A percentile compares a stretch with the other conserved stretches of the same genome.
phyloP scores from a whole-genome alignment of 1,284 basidiomycete species.

The Albatrellus sp. region DNA sequence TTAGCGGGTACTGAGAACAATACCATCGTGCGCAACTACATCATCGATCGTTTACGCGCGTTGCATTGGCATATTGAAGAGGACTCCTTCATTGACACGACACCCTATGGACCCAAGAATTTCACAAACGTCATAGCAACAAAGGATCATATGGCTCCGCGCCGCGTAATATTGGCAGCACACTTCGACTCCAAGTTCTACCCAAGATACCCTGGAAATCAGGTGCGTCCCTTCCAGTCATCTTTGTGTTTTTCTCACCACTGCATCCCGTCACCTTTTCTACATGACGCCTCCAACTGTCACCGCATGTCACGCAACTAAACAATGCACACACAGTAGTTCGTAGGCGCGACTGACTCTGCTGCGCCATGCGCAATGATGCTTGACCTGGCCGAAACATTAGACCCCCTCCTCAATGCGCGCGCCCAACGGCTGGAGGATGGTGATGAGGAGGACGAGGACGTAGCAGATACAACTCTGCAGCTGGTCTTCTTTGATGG shows the following conservation, averaged over 20 bases:
- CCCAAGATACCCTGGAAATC: slow-evolving; percentile 52
- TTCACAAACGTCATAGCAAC: slow-evolving; percentile 95
- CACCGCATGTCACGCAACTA: neutral
- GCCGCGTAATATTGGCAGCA: slow-evolving; percentile 80
- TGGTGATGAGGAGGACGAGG: slow-evolving; percentile 59
- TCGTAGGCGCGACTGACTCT: slow-evolving; percentile 95
- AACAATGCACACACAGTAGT: slow-evolving; percentile 33
- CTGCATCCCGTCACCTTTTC: no score
- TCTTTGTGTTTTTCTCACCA: no score
- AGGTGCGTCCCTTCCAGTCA: slow-evolving; percentile 32
- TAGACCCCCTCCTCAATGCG: slow-evolving; percentile 59
- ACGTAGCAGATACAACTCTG: slow-evolving; percentile 72
- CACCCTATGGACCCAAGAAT: slow-evolving; percentile 70
- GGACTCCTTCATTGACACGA: slow-evolving; percentile 68
- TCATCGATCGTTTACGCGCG: slow-evolving; percentile 52
- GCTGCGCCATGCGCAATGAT: slow-evolving; percentile 93
- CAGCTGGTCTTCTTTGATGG: slow-evolving; percentile 98
- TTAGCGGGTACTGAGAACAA: slow-evolving; percentile 68
- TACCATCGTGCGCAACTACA: slow-evolving; percentile 69
- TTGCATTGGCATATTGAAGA: slow-evolving; percentile 82
- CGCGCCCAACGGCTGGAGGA: slow-evolving; percentile 45
- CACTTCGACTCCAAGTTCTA: slow-evolving; percentile 97
- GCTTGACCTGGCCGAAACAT: slow-evolving; percentile 76
- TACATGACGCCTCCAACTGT: no score
- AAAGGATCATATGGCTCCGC: slow-evolving; percentile 75